Evolutionary conservation across 2,329 filamentous ascomycete genomes (phyloP).

Genomic region (Tolypocladium cylindrosporum): DNA sequence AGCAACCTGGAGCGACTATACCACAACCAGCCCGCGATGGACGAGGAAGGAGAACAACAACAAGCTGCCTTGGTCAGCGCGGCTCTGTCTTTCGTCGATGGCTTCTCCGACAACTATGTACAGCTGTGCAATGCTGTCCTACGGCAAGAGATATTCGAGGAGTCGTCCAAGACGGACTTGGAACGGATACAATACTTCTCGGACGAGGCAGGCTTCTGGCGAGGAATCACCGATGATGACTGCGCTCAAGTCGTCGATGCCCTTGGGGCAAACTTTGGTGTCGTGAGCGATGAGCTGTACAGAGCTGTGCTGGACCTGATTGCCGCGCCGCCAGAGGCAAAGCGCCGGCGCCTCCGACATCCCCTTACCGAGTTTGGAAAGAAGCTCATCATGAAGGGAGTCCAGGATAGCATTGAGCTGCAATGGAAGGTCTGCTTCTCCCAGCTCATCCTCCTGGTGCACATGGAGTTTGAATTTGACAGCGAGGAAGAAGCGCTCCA

Average conservation of each 20-base stretch:
- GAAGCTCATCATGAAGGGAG: constrained; percentile 62
- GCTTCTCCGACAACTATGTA: constrained; percentile 59
- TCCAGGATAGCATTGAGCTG: constrained; percentile 67
- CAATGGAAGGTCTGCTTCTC: constrained; percentile 70
- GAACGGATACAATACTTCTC: constrained; percentile 73
- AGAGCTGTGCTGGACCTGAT: constrained; percentile 37
- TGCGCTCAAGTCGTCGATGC: constrained; percentile 58
- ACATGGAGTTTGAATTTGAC: constrained; percentile 77
- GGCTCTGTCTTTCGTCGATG: constrained; percentile 59
- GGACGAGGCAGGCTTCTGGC: constrained; percentile 66
- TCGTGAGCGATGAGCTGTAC: constrained; percentile 46
- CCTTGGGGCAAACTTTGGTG: constrained; percentile 56
- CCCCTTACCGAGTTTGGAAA: constrained; percentile 67
- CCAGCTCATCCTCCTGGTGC: constrained; percentile 70
- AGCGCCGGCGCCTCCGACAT: constrained; percentile 32
- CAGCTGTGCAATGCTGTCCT: constrained; percentile 59
- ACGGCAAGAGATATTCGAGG: constrained; percentile 63
- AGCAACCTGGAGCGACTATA: constrained; percentile 66
- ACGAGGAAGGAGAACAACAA: constrained; percentile 37
- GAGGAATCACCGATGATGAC: constrained; percentile 74
- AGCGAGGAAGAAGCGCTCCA: constrained; percentile 58
- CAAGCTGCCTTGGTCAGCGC: constrained; percentile 57
- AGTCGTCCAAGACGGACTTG: constrained; percentile 57
- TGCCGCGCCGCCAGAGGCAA: constrained; percentile 33
- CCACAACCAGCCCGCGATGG: constrained; percentile 52